Base-by-base conservation (phyloP, 129 eudicot species). In the Centaurea solstitialis region DNA sequence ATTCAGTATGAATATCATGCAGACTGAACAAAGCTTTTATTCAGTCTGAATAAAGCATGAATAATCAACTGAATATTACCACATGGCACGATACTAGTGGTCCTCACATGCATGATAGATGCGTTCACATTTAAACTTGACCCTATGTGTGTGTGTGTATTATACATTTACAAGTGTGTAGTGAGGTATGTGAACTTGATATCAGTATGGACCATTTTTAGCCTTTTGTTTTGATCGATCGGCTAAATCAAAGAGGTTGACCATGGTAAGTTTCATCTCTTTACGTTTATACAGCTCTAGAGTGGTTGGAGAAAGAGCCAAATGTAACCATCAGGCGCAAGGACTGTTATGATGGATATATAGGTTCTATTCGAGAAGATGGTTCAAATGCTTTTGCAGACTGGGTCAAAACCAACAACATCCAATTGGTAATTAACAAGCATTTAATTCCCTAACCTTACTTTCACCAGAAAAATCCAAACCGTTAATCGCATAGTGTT, bases 341-440 rank as follows among this genome's bases (percentile, higher is more conserved):
- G 80, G 96, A 93, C 68, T 93, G 97, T 82, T 88, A 86, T 9
- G 97, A 93, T 80, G 97, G 97, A 35, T 93, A 79, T 40, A 76
- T 93, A 13, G 97, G 97, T 72, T 93, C 97, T 0, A 79, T 88
- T 10, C 86, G 84, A 84, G 88, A 85, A 24, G 96, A 93, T 71
- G 97, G 97, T 7, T 81, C 96, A 15, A 93, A 93, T 78, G 83
- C 70, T 26, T 93, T 93, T 45, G 92, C 81, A 0, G 86, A 93
- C 43, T 90, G 96, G 97, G 90, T 93, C 38, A 90, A 90, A 88
- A 68, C 50, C 85, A 88, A 93, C 85, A 82, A 86, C 75, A 93
- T 93, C 40, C 89, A 88, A 84, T 28, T 50, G 3, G 97, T 90
- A 85, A n/a, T n/a, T n/a, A n/a, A 84, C 87, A 33, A 33, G 37